Evolutionary conservation across 768 basidiomycete species (phyloP).

Genomic region (Lentinus tigrinus): DNA sequence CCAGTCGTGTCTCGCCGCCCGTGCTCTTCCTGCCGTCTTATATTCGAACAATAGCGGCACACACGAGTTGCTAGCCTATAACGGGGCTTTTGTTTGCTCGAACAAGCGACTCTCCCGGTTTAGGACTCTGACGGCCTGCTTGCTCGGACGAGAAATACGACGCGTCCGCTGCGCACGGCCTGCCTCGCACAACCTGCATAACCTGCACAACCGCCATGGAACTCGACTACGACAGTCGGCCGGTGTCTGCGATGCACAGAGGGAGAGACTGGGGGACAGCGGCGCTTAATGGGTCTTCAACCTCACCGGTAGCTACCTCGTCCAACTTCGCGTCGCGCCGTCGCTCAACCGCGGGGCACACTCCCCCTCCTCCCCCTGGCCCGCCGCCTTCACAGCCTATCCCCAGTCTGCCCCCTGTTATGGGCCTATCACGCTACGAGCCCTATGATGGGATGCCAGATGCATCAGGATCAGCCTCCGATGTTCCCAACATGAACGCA

Average conservation of each 20-base stretch:
- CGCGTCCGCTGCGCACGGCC: conserved; percentile 1
- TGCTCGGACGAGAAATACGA: not conserved
- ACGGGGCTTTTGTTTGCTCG: conserved; percentile 19
- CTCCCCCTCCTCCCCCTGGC: conserved; percentile 51
- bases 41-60: conserved; percentile 3
- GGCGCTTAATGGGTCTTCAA: conserved; percentile 16
- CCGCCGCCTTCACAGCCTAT: conserved; percentile 78
- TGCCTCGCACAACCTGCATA: not conserved
- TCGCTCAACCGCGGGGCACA: conserved; percentile 65
- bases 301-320: conserved; percentile 18
- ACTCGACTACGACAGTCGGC: conserved; percentile 24
- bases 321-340: conserved; percentile 48
- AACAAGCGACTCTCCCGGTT: conserved; percentile 20
- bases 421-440: conserved; percentile 28
- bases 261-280: conserved; percentile 22
- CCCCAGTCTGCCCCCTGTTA: conserved; percentile 55
- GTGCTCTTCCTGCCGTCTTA: not conserved
- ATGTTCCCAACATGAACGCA: conserved; percentile 19
- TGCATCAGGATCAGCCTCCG: conserved; percentile 19
- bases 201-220: conserved; percentile 22
- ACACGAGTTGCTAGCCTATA: conserved; percentile 15
- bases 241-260: conserved; percentile 24
- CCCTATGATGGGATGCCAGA: conserved; percentile 27
- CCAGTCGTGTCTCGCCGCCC: not conserved
- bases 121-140: conserved; percentile 13